Base-by-base conservation (phyloP, 2,329 filamentous ascomycete genomes). In the Decorospora gaudefroyi region DNA sequence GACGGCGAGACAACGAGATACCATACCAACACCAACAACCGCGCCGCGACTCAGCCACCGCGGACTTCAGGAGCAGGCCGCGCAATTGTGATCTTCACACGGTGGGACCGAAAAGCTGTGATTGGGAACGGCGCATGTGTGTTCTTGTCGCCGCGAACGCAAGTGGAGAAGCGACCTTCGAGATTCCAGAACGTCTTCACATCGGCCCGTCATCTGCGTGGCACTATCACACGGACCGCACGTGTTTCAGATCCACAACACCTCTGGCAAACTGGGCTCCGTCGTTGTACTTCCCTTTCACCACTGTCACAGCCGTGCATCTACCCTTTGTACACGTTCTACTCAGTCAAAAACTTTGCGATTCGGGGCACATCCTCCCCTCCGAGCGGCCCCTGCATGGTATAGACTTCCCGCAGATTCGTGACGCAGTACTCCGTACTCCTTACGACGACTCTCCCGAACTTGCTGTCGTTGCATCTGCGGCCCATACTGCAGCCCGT, bases 11-110 rank as follows among this genome's bases (percentile, higher is more conserved):
- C n/a, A n/a, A n/a, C n/a, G n/a, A n/a, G n/a, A n/a, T n/a, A n/a
- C n/a, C n/a, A n/a, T n/a, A n/a, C n/a, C n/a, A n/a, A n/a, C n/a
- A n/a, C 29, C 22, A 26, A 31, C 34, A 17, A 42, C 49, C 23
- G 42, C 39, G 37, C 33, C 18, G 11, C 22, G 22, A 36, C 33
- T 27, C 37, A 37, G 21, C 35, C 18, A 18, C 29, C 22, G 32
- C 34, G 42, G 49, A 34, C 34, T 12, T 12, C 15, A 25, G 21
- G 36, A 33, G 42, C 49, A 46, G 50, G 53, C 53, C 57, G 53
- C 62, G 62, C 61, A 65, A 66, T 65, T 61, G 48, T 43, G 55
- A 65, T 65, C 52, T 51, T 43, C 61, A 44, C 33, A 31, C 40
- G 44, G 55, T 57, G 59, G 58, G 41, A 49, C 46, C 46, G 12